Base-by-base conservation (phyloP, 345 rosid species). In the Erysimum cheiranthoides region DNA sequence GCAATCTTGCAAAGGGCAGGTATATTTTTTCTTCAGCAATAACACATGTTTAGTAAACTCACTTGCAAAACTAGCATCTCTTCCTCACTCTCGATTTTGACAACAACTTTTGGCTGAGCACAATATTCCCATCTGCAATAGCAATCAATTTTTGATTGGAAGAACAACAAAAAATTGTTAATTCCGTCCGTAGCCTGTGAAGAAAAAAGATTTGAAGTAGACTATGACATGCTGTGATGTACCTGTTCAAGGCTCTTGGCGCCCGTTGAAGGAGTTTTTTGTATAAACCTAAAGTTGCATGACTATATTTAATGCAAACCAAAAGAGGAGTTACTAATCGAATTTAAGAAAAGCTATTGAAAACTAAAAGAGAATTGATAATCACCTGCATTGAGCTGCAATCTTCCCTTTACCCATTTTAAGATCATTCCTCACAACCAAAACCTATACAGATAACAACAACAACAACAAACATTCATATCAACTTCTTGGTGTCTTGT, bases 341-440 rank as follows among this genome's bases (percentile, higher is more conserved):
- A 47, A 3, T 46, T 47, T 4, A 31, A 52, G 40, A 61, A 30
- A 11, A 10, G 54, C 2, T 63, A 46, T 11, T 10, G 32, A 65
- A 14, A 28, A 43, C 56, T 10, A 11, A 39, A 1, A 50, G 39
- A 51, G 13, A 68, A 13, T 68, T 60, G 54, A 61, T 2, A 49
- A 10, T 17, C 50, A 94, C 99, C 99, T 90, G 93, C 99, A 95
- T 61, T 95, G 98, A 43, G 99, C 97, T 18, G 97, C 98, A 85
- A 93, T 89, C 85, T 95, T 95, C 45, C 99, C 99, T 82, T 95
- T 93, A 59, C 99, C 99, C 99, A 93, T 95, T 84, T 90, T 95
- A 61, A 95, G 93, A 84, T 95, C 99, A 77, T 90, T 93, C 78
- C 99, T 84, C 70, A 87, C 99, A 57, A 93, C 92, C 87, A 95